Conservation (phyloP, 2,329 filamentous ascomycete species). For the Ascochyta pisi region DNA sequence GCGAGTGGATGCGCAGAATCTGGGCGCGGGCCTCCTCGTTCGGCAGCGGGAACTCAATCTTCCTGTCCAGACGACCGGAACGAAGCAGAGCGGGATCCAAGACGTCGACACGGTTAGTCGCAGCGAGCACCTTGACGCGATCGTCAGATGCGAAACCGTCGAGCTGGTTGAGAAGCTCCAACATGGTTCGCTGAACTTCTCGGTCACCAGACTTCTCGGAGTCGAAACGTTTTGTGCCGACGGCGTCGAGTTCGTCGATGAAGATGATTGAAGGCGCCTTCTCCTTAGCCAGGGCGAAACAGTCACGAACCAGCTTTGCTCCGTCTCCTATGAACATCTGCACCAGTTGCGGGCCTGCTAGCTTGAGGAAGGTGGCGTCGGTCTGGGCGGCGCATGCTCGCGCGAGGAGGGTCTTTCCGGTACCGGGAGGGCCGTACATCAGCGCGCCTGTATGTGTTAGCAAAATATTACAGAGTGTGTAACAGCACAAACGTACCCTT, state of each 20-base stretch:
- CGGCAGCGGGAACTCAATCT: conserved; percentile 97
- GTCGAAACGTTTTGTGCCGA: conserved; percentile 99
- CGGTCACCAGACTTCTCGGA: conserved; percentile 97
- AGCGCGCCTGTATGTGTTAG: conserved; percentile 69
- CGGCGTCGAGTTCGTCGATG: conserved; percentile 96
- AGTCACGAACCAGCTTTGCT: conserved; percentile 95
- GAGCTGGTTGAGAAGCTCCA: conserved; percentile 97
- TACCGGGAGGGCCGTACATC: conserved; percentile 96
- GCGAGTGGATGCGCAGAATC: conserved; percentile 95
- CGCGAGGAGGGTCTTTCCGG: conserved; percentile 89
- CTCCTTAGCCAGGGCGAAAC: conserved; percentile 96
- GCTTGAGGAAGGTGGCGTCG: conserved; percentile 97
- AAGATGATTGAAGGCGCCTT: conserved; percentile 99
- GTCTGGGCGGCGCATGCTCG: conserved; percentile 97
- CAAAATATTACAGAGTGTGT: neutral
- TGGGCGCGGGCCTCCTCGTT: conserved; percentile 98
- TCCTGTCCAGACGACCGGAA: conserved; percentile 90
- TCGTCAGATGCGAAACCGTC: conserved; percentile 98
- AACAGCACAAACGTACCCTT: conserved; percentile 71
- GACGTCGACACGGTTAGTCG: conserved; percentile 93
- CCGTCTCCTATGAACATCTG: conserved; percentile 99
- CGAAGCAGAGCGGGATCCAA: conserved; percentile 89
- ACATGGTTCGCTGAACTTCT: conserved; percentile 98
- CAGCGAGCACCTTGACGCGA: conserved; percentile 93
- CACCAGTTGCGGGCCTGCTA: conserved; percentile 94